Evolutionary conservation across 2,329 filamentous ascomycete genomes (phyloP).

Genomic region (Trichoderma afroharzianum): DNA sequence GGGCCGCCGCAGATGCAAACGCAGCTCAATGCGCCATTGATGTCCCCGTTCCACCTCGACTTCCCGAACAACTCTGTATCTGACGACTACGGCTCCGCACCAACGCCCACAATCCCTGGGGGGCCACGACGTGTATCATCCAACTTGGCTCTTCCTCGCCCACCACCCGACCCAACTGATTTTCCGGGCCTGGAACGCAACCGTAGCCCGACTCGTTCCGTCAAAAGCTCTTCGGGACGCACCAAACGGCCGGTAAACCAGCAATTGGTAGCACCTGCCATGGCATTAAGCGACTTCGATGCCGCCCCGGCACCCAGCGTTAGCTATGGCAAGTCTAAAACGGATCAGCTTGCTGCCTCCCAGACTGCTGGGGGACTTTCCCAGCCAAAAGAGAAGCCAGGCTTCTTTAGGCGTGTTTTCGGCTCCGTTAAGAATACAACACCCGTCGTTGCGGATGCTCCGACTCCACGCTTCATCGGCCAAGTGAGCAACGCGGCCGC

Average conservation of each 20-base stretch:
- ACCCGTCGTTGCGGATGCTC: conserved; percentile 22
- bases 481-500: conserved; percentile 42
- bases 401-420: conserved; percentile 93
- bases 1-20: conserved; percentile 31
- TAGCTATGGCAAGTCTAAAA: conserved; percentile 57
- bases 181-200: conserved; percentile 47
- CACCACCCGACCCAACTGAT: conserved; percentile 39
- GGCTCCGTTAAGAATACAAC: conserved; percentile 60
- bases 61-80: conserved; percentile 42
- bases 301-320: conserved; percentile 57
- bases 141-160: conserved; percentile 31
- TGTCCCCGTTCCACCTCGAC: conserved; percentile 45
- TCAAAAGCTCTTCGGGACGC: conserved; percentile 44
- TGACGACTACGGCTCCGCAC: conserved; percentile 73
- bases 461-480: conserved; percentile 31
- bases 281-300: conserved; percentile 41
- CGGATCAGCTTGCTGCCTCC: conserved; percentile 39
- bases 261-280: conserved; percentile 24
- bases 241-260: conserved; percentile 29
- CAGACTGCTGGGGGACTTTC: conserved; percentile 39
- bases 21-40: conserved; percentile 27
- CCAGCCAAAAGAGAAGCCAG: conserved; percentile 64
- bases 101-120: conserved; percentile 77
- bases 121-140: conserved; percentile 61
- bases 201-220: conserved; percentile 54